phyloP scores from a whole-genome alignment of 2,329 filamentous ascomycete species.

The Karstenula rhodostoma region DNA sequence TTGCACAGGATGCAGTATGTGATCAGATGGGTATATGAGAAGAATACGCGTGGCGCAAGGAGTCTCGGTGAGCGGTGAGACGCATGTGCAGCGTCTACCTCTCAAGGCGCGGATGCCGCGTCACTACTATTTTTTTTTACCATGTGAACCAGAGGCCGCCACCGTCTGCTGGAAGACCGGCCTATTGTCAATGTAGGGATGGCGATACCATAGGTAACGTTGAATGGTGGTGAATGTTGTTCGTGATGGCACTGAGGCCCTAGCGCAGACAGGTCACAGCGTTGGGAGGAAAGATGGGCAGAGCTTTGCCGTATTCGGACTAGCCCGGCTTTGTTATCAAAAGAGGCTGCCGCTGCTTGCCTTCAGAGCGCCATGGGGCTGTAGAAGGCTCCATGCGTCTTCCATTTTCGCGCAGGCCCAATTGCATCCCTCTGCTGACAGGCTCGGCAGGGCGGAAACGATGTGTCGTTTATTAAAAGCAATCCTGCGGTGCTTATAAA shows the following conservation, averaged over 20 bases:
- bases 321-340: neutral
- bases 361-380: neutral
- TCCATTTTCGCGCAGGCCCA: neutral
- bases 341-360: too few relatives aligned
- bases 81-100: neutral
- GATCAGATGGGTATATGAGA: neutral
- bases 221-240: neutral
- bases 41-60: neutral
- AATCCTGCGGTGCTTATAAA: slow-evolving; percentile 34
- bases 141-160: neutral
- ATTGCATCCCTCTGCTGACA: neutral
- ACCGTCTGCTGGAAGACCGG: neutral
- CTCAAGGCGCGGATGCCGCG: neutral
- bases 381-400: slow-evolving; percentile 10
- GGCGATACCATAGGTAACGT: neutral
- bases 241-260: neutral
- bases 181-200: neutral
- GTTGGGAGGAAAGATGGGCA: too few relatives aligned
- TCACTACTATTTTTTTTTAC: neutral
- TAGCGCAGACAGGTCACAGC: neutral
- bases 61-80: neutral
- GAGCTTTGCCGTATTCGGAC: neutral
- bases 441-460: slow-evolving; percentile 9
- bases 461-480: slow-evolving; percentile 28
- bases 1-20: neutral